Conservation (phyloP, 2,329 filamentous ascomycete genomes). For the Byssochlamys sp. region DNA sequence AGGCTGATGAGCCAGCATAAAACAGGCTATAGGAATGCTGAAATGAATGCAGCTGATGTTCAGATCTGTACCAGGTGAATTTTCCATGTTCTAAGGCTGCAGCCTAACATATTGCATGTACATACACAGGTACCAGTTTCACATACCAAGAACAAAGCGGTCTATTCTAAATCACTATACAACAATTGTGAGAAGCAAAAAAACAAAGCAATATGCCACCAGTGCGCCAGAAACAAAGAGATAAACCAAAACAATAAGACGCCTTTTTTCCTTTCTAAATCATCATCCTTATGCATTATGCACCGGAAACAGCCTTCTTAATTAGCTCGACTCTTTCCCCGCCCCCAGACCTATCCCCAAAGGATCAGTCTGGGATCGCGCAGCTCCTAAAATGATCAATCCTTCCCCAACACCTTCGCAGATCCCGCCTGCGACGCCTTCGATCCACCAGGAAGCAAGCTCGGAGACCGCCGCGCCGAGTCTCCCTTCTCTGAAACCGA, state of each 20-base stretch:
- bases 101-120: background rate
- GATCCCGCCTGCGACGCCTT: conserved; percentile 56
- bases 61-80: background rate
- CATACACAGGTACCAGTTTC: background rate
- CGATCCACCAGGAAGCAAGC: conserved; percentile 51
- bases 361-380: background rate
- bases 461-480: conserved; percentile 52
- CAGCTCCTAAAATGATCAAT: conserved; percentile 36
- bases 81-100: background rate
- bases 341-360: background rate
- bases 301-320: background rate
- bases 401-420: conserved; percentile 54
- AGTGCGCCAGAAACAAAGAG: background rate
- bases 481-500: conserved; percentile 54
- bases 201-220: background rate
- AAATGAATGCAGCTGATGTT: background rate
- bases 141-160: background rate
- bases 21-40: background rate
- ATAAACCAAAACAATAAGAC: background rate
- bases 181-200: background rate
- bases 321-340: background rate
- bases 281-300: background rate
- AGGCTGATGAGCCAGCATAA: background rate
- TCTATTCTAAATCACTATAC: background rate
- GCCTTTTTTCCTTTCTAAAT: background rate